Percentiles rank a stretch among this genome's conserved stretches.
phyloP scores from a whole-genome alignment of 129 eudicot genomes.

The Helichrysum umbraculigerum region DNA sequence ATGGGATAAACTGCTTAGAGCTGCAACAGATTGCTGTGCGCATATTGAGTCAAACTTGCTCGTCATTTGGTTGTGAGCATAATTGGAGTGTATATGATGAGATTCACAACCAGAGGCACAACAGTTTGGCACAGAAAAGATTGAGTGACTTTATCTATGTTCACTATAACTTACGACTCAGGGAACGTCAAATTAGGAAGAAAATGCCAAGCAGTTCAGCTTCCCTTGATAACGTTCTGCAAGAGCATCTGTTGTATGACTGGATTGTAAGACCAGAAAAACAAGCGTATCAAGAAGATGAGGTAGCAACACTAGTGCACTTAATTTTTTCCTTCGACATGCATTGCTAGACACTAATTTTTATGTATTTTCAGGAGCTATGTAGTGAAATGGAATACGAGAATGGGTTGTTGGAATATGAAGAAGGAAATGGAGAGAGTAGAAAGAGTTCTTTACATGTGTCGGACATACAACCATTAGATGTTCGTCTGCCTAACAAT shows the following conservation, averaged over 20 bases:
- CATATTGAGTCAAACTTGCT: constrained; percentile 91
- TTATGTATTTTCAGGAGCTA: constrained; percentile 42
- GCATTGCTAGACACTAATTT: neutral
- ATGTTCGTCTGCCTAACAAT: constrained; percentile 44
- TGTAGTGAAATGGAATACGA: constrained; percentile 71
- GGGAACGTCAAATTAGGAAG: constrained; percentile 75
- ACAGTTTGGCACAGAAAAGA: constrained; percentile 62
- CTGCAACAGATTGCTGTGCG: constrained; percentile 87
- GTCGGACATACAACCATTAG: constrained; percentile 72
- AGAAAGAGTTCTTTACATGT: constrained; percentile 60
- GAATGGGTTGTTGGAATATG: constrained; percentile 60
- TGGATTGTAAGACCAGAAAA: constrained; percentile 83
- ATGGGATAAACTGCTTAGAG: constrained; percentile 92
- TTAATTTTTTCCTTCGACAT: neutral
- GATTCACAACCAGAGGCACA: constrained; percentile 58
- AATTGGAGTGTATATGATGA: constrained; percentile 85
- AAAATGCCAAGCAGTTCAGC: constrained; percentile 39
- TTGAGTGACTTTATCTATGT: constrained; percentile 59
- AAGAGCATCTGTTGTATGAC: constrained; percentile 65
- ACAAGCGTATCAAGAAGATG: constrained; percentile 65
- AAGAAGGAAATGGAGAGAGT: constrained; percentile 48
- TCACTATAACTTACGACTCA: constrained; percentile 84
- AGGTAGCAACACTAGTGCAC: constrained; percentile 40
- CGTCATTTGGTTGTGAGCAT: constrained; percentile 91
- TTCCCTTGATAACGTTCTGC: constrained; percentile 63